Percentiles rank a stretch among this genome's conserved stretches.
phyloP scores from a whole-genome alignment of 2,329 filamentous ascomycete genomes.

The Alternaria ventricosa region DNA sequence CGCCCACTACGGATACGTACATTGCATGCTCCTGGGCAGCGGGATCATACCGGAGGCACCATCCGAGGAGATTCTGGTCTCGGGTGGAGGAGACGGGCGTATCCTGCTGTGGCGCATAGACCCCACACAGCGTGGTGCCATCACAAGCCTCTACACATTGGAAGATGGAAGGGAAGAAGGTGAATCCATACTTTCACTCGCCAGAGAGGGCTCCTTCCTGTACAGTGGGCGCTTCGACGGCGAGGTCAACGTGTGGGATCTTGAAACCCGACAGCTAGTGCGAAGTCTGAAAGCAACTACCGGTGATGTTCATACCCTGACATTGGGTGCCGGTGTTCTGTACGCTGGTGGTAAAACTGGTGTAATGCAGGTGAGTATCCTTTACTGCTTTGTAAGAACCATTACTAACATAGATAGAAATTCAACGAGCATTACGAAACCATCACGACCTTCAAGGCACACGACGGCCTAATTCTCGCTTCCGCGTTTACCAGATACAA shows the following conservation, averaged over 20 bases:
- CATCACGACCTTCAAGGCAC: conserved; percentile 78
- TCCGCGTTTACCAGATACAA: conserved; percentile 77
- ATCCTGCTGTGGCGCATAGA: conserved; percentile 91
- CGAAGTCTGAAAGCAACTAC: conserved; percentile 82
- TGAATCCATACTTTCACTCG: conserved; percentile 76
- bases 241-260: conserved; percentile 93
- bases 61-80: conserved; percentile 80
- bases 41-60: conserved; percentile 74
- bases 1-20: conserved; percentile 94
- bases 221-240: conserved; percentile 90
- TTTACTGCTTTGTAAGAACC: background rate
- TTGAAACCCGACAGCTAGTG: conserved; percentile 90
- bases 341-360: conserved; percentile 92
- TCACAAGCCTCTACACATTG: conserved; percentile 72
- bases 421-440: conserved; percentile 85
- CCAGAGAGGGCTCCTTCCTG: conserved; percentile 87
- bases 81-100: conserved; percentile 89
- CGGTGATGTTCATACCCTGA: conserved; percentile 84
- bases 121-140: conserved; percentile 64
- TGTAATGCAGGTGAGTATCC: conserved; percentile 70
- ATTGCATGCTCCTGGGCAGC: conserved; percentile 88
- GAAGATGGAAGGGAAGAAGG: conserved; percentile 65
- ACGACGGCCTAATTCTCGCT: conserved; percentile 84
- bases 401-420: conserved; percentile 56
- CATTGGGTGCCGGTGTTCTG: conserved; percentile 82